phyloP scores from a whole-genome alignment of 2,329 filamentous ascomycete species.

The Leptographium procerum region DNA sequence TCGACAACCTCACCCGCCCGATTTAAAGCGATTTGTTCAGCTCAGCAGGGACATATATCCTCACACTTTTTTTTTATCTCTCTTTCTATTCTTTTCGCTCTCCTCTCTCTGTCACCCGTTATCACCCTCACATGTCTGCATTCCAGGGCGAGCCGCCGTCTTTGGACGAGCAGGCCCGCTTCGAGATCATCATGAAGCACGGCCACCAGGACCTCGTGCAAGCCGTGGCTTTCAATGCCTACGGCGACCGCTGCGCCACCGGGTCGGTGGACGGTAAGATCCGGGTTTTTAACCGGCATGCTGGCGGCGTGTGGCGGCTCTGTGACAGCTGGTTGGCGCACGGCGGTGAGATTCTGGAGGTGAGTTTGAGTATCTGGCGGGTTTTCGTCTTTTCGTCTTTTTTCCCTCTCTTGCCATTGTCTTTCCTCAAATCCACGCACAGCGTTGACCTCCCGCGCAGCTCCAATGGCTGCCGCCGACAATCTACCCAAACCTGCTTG shows the following conservation, averaged over 20 bases:
- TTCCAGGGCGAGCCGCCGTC: constrained; percentile 18
- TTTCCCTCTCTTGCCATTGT: not conserved
- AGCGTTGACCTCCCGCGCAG: constrained; percentile 28
- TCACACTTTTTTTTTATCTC: no score
- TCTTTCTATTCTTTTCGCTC: not conserved
- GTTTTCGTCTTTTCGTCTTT: not conserved
- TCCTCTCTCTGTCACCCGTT: not conserved
- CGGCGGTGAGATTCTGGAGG: constrained; percentile 80
- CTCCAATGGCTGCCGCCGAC: constrained; percentile 90
- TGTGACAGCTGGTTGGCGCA: constrained; percentile 86
- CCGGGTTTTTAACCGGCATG: constrained; percentile 79
- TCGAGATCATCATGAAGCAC: constrained; percentile 55
- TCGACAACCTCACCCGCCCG: no score
- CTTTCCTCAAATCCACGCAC: not conserved
- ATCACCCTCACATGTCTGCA: constrained; percentile 14
- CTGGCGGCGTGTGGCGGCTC: constrained; percentile 64
- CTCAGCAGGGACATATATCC: no score
- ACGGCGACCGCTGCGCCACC: constrained; percentile 83
- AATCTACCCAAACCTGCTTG: constrained; percentile 74
- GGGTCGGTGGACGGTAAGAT: constrained; percentile 88
- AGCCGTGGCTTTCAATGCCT: constrained; percentile 80
- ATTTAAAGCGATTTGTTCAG: no score
- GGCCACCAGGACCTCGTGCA: constrained; percentile 73
- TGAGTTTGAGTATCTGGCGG: constrained; percentile 30
- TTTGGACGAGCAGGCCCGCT: constrained; percentile 33